Evolutionary conservation across 768 basidiomycete genomes (phyloP), one percentile per base, ranked within the genome.

Genomic region (Collybia sordida): DNA sequence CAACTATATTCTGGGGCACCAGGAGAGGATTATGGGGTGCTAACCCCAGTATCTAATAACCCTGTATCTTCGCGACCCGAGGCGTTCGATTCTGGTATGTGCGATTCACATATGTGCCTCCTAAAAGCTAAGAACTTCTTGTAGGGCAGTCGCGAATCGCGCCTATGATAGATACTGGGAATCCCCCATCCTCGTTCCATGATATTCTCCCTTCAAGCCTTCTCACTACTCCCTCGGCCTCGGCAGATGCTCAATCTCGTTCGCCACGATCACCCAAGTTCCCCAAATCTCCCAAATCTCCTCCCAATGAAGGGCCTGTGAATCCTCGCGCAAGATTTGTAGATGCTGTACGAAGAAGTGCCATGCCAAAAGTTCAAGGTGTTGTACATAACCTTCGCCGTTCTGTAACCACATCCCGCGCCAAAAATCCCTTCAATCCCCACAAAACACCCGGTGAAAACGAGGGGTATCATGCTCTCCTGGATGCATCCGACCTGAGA

Each of bases 201-300:
- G 76, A 80, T 35, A 72, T 82, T 17, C 64, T 82, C 8, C 76
- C 80, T 1, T 46, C 73, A 4, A 56, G 66, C 6, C 64, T 72
- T n/a, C 80, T 82, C 49, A 68, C 78, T 2, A 61, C 74, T 0
- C 66, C 75, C 6, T 64, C 66, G 1, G 53, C 65, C 23, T 64
- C 69, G 4, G 47, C 51, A 15, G 52, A 60, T 15, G 47, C 38
- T 19, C 39, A 17, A 47, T 49, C 40, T 24, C 46, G 11, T 34
- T 21, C 48, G 12, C 28, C 44, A 2, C 23, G 52, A 25, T 52
- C 50, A 45, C 44, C 57, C 15, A 53, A 15, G 35, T 43, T 27
- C 3, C 38, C n/a, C 36, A 47, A n/a, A n/a, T n/a, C n/a, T n/a
- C n/a, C n/a, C n/a, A n/a, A n/a, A n/a, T n/a, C 28, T 58, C 52